Evolutionary conservation across 2,329 filamentous ascomycete genomes (phyloP), one percentile per base, ranked within the genome.

Genomic region (Pestalotiopsis sp.): DNA sequence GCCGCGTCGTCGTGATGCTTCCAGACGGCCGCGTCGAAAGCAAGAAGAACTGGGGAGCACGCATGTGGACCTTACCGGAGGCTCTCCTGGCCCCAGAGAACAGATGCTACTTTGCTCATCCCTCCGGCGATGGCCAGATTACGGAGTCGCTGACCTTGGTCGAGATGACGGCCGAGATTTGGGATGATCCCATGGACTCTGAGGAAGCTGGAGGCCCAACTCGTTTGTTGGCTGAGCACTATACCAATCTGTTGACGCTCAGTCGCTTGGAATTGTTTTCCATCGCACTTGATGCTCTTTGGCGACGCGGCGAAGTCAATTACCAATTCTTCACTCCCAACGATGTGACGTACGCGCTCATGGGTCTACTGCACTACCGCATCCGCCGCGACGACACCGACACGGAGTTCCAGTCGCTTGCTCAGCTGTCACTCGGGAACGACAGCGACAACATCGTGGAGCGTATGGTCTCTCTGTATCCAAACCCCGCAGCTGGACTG

Each of bases 291-390:
- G 69, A 74, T 27, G 75, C 74, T n/a, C 70, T 77, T n/a, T 68
- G 66, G 25, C 69, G 64, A 4, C 69, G 72, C 6, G 59, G 45
- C 1, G 65, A 66, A 56, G 23, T 62, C 4, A 65, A 70, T 14
- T 68, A 70, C 57, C 58, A 40, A 4, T 67, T 66, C 58, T 70
- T 63, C n/a, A 70, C 66, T 0, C 25, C 68, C 11, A 77, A 73
- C 4, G 78, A 79, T 64, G 71, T 78, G 1, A 74, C 78, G 4
- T 78, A 79, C 23, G 78, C 78, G 2, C 73, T 79, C 2, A 79
- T 79, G 77, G 71, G 72, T 20, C 70, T 79, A 1, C 70, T 79
- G 4, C 72, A 73, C 36, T 72, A 77, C 63, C 74, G 78, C 70
- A 59, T 72, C 60, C 57, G 73, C 70, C 38, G 71, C 68, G 67